Evolutionary conservation across 495 filamentous ascomycete species (phyloP).

Genomic region (Zalerion maritima): DNA sequence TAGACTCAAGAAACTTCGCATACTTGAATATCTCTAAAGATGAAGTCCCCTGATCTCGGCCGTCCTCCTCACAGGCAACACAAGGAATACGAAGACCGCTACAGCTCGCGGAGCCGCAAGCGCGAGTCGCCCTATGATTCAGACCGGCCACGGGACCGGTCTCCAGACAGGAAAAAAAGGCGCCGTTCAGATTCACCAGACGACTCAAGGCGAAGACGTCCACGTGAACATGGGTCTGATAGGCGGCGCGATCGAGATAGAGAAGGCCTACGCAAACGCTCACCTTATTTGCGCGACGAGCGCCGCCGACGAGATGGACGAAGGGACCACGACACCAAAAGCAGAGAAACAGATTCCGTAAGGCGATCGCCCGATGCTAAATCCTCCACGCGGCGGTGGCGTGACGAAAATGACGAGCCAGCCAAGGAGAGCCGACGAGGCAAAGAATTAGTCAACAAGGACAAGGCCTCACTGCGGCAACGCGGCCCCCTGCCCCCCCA

Average conservation of each 20-base stretch:
- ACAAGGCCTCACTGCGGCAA: conserved; percentile 23
- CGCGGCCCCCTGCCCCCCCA: conserved; percentile 55
- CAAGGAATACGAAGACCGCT: conserved; percentile 6
- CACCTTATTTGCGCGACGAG: conserved; percentile 5
- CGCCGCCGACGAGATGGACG: conserved; percentile 7
- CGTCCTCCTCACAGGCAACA: too few species aligned
- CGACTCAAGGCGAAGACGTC: conserved; percentile 15
- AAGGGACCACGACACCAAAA: conserved; percentile 7
- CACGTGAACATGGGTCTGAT: conserved; percentile 7
- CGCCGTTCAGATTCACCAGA: conserved; percentile 25
- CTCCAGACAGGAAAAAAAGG: conserved; percentile 14
- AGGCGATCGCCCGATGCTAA: conserved; percentile 7
- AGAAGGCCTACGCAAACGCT: conserved; percentile 4
- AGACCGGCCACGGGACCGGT: conserved; percentile 13
- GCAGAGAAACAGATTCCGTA: conserved; percentile 6
- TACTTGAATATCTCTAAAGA: too few species aligned
- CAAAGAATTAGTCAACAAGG: too few species aligned
- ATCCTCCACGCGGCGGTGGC: not conserved
- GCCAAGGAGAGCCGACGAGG: conserved; percentile 10
- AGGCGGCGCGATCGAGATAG: conserved; percentile 2
- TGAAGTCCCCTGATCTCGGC: too few species aligned
- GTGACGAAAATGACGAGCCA: conserved; percentile 7
- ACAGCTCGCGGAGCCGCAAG: conserved; percentile 8
- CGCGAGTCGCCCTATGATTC: conserved; percentile 7
- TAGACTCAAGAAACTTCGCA: too few species aligned